These are phyloP conservation scores for Strigomonas culicis DNA, from an alignment of 208 protist species.

Conservation along the genomic window DNA sequence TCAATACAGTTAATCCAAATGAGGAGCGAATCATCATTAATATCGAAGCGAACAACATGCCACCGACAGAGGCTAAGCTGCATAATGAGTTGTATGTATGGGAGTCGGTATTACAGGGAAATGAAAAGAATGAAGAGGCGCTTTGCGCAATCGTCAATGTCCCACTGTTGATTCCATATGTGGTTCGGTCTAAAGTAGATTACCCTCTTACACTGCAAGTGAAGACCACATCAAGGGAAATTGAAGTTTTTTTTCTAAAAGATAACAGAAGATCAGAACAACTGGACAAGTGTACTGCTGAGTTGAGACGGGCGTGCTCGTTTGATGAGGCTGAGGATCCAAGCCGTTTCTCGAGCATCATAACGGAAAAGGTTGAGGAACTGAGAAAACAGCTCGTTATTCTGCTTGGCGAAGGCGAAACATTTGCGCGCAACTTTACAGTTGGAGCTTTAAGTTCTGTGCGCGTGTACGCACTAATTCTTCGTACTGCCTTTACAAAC, in stretches of 20 bases:
- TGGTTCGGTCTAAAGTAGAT: constrained; percentile 52
- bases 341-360: background rate
- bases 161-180: constrained; percentile 77
- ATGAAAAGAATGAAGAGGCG: constrained; percentile 11
- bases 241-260: constrained; percentile 53
- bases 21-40: constrained; percentile 80
- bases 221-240: constrained; percentile 46
- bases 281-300: constrained; percentile 19
- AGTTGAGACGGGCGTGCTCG: background rate
- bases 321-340: background rate
- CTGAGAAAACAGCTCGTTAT: constrained; percentile 37
- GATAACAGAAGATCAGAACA: constrained; percentile 24
- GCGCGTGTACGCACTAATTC: constrained; percentile 63
- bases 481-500: constrained; percentile 30
- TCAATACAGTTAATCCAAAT: constrained; percentile 65
- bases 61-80: constrained; percentile 68
- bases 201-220: constrained; percentile 48
- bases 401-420: constrained; percentile 26
- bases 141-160: constrained; percentile 65
- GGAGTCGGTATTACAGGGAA: constrained; percentile 29
- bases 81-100: constrained; percentile 86
- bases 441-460: constrained; percentile 37
- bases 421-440: constrained; percentile 27
- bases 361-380: constrained; percentile 27
- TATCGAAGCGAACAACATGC: constrained; percentile 88